Evolutionary conservation across 257 asterid genomes (phyloP).

Genomic region (Solanum medicagineum): DNA sequence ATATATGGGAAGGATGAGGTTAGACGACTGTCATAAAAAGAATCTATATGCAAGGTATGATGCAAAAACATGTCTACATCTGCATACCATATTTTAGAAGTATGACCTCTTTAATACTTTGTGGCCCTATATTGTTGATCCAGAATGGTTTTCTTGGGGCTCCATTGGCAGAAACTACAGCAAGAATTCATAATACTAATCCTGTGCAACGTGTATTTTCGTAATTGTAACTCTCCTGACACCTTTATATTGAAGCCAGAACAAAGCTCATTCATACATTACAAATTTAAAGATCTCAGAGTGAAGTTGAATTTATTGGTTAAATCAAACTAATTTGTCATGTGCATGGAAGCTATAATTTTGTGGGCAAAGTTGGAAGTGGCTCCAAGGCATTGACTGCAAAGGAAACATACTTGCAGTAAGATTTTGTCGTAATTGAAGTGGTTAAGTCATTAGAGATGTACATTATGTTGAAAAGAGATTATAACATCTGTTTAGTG

Average conservation of each 20-base stretch:
- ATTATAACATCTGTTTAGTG: neutral
- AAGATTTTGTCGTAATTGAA: neutral
- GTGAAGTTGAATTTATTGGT: neutral
- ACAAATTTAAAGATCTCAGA: neutral
- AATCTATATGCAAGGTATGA: neutral
- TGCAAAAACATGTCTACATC: neutral
- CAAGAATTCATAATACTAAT: neutral
- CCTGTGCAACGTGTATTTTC: neutral
- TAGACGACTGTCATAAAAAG: neutral
- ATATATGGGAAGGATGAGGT: conserved; percentile 20
- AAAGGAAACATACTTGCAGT: neutral
- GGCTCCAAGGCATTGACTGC: neutral
- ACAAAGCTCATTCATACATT: neutral
- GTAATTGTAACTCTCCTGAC: neutral
- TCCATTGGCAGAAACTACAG: neutral
- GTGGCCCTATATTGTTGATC: neutral
- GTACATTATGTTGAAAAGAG: neutral
- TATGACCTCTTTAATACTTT: neutral
- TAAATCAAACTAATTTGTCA: neutral
- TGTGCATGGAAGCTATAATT: neutral
- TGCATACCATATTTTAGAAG: neutral
- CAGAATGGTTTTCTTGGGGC: neutral
- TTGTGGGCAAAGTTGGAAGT: neutral
- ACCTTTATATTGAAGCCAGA: neutral
- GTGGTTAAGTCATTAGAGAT: neutral